Base-by-base conservation (phyloP, 768 basidiomycete genomes). In the Peribolospora kevripleyi region DNA sequence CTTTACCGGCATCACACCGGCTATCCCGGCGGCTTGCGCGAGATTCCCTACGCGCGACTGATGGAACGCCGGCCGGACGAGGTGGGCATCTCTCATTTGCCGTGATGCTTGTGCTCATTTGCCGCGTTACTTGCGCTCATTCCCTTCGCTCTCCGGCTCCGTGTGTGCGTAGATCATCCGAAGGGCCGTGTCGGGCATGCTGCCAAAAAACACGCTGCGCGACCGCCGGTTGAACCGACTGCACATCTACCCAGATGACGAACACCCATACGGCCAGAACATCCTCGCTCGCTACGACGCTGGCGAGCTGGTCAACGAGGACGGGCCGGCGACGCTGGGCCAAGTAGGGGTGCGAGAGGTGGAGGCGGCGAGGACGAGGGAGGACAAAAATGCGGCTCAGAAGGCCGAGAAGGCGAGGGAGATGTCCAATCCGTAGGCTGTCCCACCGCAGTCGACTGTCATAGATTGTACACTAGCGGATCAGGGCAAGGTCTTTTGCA, bases 171-270 rank as follows among this genome's bases (percentile, higher is more conserved):
- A 98, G 93, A 84, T 97, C 61, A 86, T 98, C 56, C 79, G 86
- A 9, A 78, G 85, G 60, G 93, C 93, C 3, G 93, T 98, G 4
- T 83, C 91, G 8, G 86, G 91, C 62, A 98, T 98, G 93, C 73
- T 98, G 54, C 93, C 91, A 42, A 98, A 97, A 70, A 98, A 98
- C 73, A 90, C 82, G 59, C 77, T 93, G 58, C 78, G 93, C 37
- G 84, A 91, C 50, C 74, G 84, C 49, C 76, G 93, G 42, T 68
- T 98, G 51, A 85, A 84, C 56, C 73, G 93, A 54, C 72, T 98
- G 51, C 81, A 83, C 58, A 82, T 97, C 60, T 97, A 90, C 64
- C 76, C 83, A 46, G 82, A 76, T 7, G 70, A 77, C 42, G 55
- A 60, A 52, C 76, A 83, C 58, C 76, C 79, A 9, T 74, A 85